Base-by-base conservation (phyloP, 2,329 filamentous ascomycete genomes). In the Penicillium sp. region DNA sequence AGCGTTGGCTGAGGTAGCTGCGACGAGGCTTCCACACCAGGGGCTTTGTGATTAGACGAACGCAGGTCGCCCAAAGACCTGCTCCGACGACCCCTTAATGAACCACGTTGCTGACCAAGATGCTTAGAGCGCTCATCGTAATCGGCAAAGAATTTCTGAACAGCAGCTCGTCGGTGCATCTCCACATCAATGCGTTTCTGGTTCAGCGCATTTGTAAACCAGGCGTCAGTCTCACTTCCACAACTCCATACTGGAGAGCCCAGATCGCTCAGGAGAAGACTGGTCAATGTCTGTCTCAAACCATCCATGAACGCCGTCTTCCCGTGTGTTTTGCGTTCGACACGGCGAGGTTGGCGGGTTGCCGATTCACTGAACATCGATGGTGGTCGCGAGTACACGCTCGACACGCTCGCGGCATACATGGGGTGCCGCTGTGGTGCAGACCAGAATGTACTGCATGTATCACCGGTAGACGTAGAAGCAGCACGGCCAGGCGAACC, bases 211-310 rank as follows among this genome's bases (percentile, higher is more conserved):
- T 76, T 80, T 60, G 64, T 72, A 62, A 97, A 94, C 88, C 93
- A 97, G 3, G 80, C 80, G 70, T 97, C 94, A 0, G 93, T 97
- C 75, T 99, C 94, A 39, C 91, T 96, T 3, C 94, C 94, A 47
- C 84, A 84, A n/a, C 86, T 85, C 71, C 95, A 94, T 1, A 97
- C 87, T 29, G 90, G 83, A 38, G 87, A 91, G 6, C 92, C 91
- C 4, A 97, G 79, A 69, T 99, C 94, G 46, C 93, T 97, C 26
- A 97, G 76, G 2, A 97, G 76, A 16, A 99, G 79, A 60, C 91
- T 92, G 1, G 88, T 93, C 36, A 97, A 76, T 0, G 86, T 89
- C 67, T 92, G 89, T 63, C 87, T 87, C 29, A 96, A 78, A 29
- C 91, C 87, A 7, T 84, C 79, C 50, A 96, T 76, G 71, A 97